A percentile compares a stretch with the other conserved stretches of the same genome.
Evolutionary conservation across 805 yeast genomes (phyloP).

Genomic region (Zygoascus bituminiphila): DNA sequence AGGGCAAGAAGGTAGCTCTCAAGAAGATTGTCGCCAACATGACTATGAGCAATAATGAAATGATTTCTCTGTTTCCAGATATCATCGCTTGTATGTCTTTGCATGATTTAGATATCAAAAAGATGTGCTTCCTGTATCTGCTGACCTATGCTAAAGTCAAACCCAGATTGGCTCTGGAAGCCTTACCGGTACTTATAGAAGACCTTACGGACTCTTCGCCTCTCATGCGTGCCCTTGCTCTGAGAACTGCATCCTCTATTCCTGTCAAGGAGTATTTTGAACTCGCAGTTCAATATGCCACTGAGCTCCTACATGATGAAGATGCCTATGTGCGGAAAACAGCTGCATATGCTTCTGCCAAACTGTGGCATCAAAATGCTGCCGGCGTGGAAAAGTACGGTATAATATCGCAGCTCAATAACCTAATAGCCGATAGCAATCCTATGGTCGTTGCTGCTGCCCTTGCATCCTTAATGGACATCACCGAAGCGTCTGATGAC

Average conservation of each 20-base stretch:
- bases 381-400: conserved; percentile 35
- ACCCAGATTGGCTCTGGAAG: conserved; percentile 47
- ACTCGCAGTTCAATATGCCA: conserved; percentile 36
- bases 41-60: conserved; percentile 73
- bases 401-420: conserved; percentile 43
- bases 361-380: conserved; percentile 51
- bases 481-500: conserved; percentile 48
- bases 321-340: conserved; percentile 58
- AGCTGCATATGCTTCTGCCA: conserved; percentile 63
- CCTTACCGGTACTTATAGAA: conserved; percentile 45
- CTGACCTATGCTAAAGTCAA: conserved; percentile 50
- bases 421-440: conserved; percentile 46
- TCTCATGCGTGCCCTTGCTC: conserved; percentile 47
- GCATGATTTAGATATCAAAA: conserved; percentile 61
- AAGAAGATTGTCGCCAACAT: conserved; percentile 75
- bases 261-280: conserved; percentile 44
- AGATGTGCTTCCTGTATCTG: conserved; percentile 62
- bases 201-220: conserved; percentile 48
- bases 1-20: conserved; percentile 40
- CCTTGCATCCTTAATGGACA: conserved; percentile 53
- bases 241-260: conserved; percentile 56
- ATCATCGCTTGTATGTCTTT: conserved; percentile 40
- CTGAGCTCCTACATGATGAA: conserved; percentile 35
- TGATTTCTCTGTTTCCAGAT: conserved; percentile 59
- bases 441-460: conserved; percentile 64